Base-by-base conservation (phyloP, 345 rosid genomes). In the Lagerstroemia speciosa region DNA sequence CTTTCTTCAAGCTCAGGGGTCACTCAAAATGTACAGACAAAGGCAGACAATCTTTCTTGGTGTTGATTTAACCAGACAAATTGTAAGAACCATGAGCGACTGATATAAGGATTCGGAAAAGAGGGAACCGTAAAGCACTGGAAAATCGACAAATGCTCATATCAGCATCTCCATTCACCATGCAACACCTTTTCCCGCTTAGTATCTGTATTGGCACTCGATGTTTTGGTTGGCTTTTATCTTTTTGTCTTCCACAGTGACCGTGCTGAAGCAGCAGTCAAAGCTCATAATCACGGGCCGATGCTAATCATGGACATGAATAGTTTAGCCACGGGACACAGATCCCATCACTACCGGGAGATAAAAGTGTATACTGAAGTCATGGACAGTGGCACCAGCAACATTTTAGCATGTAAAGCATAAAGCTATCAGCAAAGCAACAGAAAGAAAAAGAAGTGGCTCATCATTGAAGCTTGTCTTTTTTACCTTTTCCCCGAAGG, bases 401-500 rank as follows among this genome's bases (percentile, higher is more conserved):
- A 55, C 31, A 30, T 55, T 55, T 55, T n/a, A 55, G 26, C 61
- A 55, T 55, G 61, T n/a, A 55, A 55, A 55, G 61, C 55, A 20
- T 24, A 55, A 55, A 55, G 31, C 30, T 22, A 55, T 55, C 61
- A 55, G n/a, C n/a, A n/a, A n/a, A n/a, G 31, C 30, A 55, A 26
- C 61, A 55, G 31, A 55, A 55, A 55, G 31, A 24, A 55, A 55
- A 55, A 55, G 61, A 22, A n/a, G 61, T 24, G 61, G 61, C 31
- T 55, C 61, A 55, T 55, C 24, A 55, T n/a, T n/a, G n/a, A n/a
- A n/a, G 61, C 61, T 55, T 55, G 61, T 55, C 61, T 26, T 26
- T 26, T 22, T n/a, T n/a, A 30, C 22, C 26, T 26, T 55, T 55
- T 31, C 61, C 5, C 12, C 2, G 26, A 31, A 24, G 24, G 30